A percentile compares a stretch with the other conserved stretches of the same genome.
These are phyloP conservation scores for Boletus sp. DNA, from an alignment of 768 basidiomycete species.

Conservation along the genomic window DNA sequence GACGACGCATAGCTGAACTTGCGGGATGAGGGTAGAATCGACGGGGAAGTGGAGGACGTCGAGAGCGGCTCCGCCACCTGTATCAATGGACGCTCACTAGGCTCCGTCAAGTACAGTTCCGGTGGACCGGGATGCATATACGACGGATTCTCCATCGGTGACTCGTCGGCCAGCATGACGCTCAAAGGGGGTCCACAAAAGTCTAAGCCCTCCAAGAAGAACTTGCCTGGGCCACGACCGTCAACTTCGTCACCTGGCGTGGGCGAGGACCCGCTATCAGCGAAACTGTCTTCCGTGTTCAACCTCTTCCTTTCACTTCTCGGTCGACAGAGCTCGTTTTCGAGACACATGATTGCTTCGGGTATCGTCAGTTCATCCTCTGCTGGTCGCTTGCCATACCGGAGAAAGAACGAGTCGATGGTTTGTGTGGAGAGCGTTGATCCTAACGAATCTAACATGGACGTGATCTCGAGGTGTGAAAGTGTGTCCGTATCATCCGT, in stretches of 20 bases:
- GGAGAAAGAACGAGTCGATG: constrained; percentile 76
- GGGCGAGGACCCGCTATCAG: constrained; percentile 48
- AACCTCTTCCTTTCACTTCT: constrained; percentile 67
- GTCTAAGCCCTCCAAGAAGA: constrained; percentile 51
- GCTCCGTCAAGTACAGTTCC: constrained; percentile 40
- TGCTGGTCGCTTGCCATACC: constrained; percentile 58
- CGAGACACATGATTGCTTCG: constrained; percentile 81
- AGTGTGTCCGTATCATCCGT: constrained; percentile 72
- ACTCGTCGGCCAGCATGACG: constrained; percentile 28
- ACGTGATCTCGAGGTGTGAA: constrained; percentile 83
- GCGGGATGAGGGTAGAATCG: constrained; percentile 16
- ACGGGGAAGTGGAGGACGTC: constrained; percentile 7
- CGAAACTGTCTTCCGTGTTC: constrained; percentile 41
- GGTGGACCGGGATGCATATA: constrained; percentile 11
- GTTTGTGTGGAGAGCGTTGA: constrained; percentile 84
- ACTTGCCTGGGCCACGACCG: constrained; percentile 33
- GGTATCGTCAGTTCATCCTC: constrained; percentile 73
- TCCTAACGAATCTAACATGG: constrained; percentile 95
- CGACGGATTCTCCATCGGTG: constrained; percentile 21
- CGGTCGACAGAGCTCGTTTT: constrained; percentile 76
- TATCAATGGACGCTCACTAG: constrained; percentile 42
- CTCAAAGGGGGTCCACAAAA: constrained; percentile 55
- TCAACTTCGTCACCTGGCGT: constrained; percentile 46
- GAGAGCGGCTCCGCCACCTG: constrained; percentile 31
- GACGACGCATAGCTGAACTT: constrained; percentile 43